Evolutionary conservation across 371 early-diverging fungal genomes (phyloP).

Genomic region (Coemansia sp.): DNA sequence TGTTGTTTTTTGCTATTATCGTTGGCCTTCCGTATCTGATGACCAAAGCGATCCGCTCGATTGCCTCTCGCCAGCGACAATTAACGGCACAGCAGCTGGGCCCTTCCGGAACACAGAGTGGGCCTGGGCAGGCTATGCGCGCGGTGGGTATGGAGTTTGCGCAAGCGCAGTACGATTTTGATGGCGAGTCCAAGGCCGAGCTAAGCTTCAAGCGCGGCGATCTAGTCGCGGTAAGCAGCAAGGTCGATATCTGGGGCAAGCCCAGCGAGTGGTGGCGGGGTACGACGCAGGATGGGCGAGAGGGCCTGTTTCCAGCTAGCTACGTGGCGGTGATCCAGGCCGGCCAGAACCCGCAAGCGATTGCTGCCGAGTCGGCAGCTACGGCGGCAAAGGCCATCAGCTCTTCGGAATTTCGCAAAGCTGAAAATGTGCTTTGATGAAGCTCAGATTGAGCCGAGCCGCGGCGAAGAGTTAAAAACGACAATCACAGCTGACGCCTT

Average conservation of each 20-base stretch:
- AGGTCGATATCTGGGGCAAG: conserved; percentile 75
- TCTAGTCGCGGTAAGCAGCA: conserved; percentile 77
- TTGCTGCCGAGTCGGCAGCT: conserved; percentile 35
- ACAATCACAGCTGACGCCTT: not conserved
- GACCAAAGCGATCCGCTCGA: conserved; percentile 75
- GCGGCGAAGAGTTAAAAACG: not conserved
- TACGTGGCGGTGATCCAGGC: conserved; percentile 72
- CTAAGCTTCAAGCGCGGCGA: conserved; percentile 81
- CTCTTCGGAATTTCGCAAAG: conserved; percentile 27
- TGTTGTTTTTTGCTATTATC: conserved; percentile 76
- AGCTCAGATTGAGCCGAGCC: too few species aligned
- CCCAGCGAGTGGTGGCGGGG: conserved; percentile 94
- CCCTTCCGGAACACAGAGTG: conserved; percentile 8
- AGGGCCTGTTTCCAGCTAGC: conserved; percentile 90
- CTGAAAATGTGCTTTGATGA: conserved; percentile 10
- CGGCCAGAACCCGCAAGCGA: conserved; percentile 49
- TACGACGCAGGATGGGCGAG: conserved; percentile 70
- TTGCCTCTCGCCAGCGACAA: conserved; percentile 60
- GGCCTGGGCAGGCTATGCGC: conserved; percentile 49
- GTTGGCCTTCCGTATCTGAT: conserved; percentile 89
- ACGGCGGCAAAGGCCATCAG: conserved; percentile 27
- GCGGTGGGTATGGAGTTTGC: conserved; percentile 81
- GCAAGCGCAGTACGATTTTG: conserved; percentile 83
- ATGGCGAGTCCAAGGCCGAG: conserved; percentile 73
- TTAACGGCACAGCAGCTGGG: conserved; percentile 48